A percentile compares a stretch with the other conserved stretches of the same genome.
phyloP scores from a whole-genome alignment of 2,329 filamentous ascomycete genomes.

The Scedosporium minutisporum region DNA sequence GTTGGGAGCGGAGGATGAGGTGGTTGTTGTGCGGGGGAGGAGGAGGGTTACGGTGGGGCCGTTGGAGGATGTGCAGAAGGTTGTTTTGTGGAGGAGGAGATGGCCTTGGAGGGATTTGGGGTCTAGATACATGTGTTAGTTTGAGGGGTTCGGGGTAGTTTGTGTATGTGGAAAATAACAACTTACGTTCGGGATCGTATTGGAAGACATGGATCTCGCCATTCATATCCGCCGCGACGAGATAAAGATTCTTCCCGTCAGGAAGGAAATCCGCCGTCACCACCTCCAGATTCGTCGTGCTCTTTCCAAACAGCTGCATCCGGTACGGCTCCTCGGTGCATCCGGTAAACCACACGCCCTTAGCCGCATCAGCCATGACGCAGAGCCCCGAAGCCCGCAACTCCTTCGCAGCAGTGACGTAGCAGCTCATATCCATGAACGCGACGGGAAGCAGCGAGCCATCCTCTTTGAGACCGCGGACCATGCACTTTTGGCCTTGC shows the following conservation, averaged over 20 bases:
- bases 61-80: conserved; percentile 78
- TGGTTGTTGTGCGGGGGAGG: conserved; percentile 32
- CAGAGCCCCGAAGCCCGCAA: conserved; percentile 76
- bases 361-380: conserved; percentile 80
- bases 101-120: conserved; percentile 88
- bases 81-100: conserved; percentile 74
- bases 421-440: conserved; percentile 96
- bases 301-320: conserved; percentile 88
- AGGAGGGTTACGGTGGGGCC: conserved; percentile 65
- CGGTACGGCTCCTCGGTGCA: conserved; percentile 96
- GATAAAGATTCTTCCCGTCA: conserved; percentile 69
- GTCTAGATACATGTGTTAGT: conserved; percentile 40
- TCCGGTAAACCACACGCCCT: conserved; percentile 91
- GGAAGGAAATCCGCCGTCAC: conserved; percentile 81
- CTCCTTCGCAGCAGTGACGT: conserved; percentile 77
- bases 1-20: conserved; percentile 9
- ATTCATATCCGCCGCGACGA: conserved; percentile 75
- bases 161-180: not conserved
- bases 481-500: conserved; percentile 96
- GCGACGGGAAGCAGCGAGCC: conserved; percentile 85
- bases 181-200: conserved; percentile 87
- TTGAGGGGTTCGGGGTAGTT: not conserved
- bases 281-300: conserved; percentile 66
- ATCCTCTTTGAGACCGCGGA: conserved; percentile 90
- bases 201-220: conserved; percentile 82